Evolutionary conservation across 2,329 filamentous ascomycete genomes (phyloP), one percentile per base, ranked within the genome.

Genomic region (Corynespora cassiicola): DNA sequence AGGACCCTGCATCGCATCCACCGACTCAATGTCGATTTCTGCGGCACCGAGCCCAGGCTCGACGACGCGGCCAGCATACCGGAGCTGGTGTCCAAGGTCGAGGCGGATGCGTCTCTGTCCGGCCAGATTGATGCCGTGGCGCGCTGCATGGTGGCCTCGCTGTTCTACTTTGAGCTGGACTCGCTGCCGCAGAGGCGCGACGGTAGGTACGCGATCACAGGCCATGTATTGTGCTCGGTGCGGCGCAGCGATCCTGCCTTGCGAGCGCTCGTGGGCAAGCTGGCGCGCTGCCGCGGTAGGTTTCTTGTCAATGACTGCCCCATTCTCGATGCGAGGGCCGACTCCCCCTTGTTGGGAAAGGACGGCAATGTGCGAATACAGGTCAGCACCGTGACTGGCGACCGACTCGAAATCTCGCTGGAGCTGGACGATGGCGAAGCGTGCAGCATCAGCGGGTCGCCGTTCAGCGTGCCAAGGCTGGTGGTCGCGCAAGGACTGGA

Each of bases 91-190:
- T 35, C 11, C 16, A 35, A 42, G 36, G 45, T 33, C 12, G 22
- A 45, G 31, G 22, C n/a, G n/a, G 42, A 48, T 36, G 7, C 31
- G n/a, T 24, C 15, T 7, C 27, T 48, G 25, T 46, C 36, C 18
- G 20, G 10, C 27, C 10, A 11, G 11, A 39, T 49, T 37, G 43
- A 49, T 20, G n/a, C n/a, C n/a, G 31, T 39, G 28, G 38, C 31
- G 14, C 22, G 22, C 19, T 35, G 36, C 27, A n/a, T 46, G 36
- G 27, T 46, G 24, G 34, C 42, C 11, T 49, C 33, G 14, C 20
- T 49, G 18, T 49, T 49, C 21, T 49, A 49, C 35, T 49, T 49
- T 36, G 18, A 49, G 24, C 27, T 49, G 31, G 38, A 49, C 21
- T 24, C 11, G 15, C 17, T 25, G 7, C 38, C 24, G 29, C 32